Percentiles rank a stretch among this genome's conserved stretches.
phyloP scores from a whole-genome alignment of 2,329 filamentous ascomycete genomes.

The Huntiella savannae region DNA sequence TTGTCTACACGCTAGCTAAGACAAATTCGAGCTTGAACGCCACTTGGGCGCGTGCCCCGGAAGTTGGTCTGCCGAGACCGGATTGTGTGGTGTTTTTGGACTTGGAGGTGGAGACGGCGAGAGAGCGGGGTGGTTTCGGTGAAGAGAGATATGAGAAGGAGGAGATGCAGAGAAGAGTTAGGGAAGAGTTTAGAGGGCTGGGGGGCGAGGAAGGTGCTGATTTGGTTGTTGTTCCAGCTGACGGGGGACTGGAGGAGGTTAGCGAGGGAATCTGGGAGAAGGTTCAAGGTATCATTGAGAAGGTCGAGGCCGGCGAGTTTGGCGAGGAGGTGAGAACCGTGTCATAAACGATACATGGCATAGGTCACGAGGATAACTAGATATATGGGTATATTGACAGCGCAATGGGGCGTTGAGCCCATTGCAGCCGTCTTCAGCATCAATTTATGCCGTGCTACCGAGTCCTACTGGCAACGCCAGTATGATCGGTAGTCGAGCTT shows the following conservation, averaged over 20 bases:
- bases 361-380: too few species aligned
- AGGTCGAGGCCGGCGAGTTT: constrained; percentile 26
- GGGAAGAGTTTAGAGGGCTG: constrained; percentile 41
- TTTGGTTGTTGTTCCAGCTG: constrained; percentile 34
- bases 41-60: constrained; percentile 66
- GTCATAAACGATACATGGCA: neutral
- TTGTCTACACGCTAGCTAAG: constrained; percentile 85
- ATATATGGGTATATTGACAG: too few species aligned
- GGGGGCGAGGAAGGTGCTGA: constrained; percentile 21
- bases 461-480: too few species aligned
- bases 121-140: constrained; percentile 67
- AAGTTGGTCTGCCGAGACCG: constrained; percentile 69
- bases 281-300: constrained; percentile 27
- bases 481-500: too few species aligned
- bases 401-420: constrained; percentile 17
- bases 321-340: neutral
- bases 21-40: constrained; percentile 49
- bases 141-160: constrained; percentile 73
- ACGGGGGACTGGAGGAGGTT: constrained; percentile 35
- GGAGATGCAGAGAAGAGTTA: constrained; percentile 63
- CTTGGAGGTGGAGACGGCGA: constrained; percentile 53
- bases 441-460: too few species aligned
- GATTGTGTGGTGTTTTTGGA: constrained; percentile 80
- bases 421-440: neutral
- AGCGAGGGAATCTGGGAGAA: constrained; percentile 35